These are phyloP conservation scores for Halophytophthora polymorphica DNA, from an alignment of 352 stramenopile genomes.

Conservation along the genomic window DNA sequence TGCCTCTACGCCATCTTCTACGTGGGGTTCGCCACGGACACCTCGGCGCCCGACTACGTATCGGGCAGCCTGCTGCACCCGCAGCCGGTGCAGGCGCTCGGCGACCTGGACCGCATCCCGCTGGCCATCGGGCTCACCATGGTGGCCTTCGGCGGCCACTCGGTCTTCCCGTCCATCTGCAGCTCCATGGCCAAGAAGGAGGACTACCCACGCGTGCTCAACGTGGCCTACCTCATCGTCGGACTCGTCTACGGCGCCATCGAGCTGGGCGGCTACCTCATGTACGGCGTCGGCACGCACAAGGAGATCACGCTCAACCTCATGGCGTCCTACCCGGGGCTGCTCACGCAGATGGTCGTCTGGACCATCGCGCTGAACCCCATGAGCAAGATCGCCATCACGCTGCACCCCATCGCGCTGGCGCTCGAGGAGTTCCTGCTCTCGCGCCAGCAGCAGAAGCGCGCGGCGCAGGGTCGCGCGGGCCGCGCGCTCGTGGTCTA, in stretches of 20 bases:
- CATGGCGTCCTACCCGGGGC: slow-evolving; percentile 57
- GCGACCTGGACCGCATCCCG: slow-evolving; percentile 62
- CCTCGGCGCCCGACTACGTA: slow-evolving; percentile 28
- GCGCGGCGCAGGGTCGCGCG: slow-evolving; percentile 21
- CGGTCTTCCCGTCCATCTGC: slow-evolving; percentile 89
- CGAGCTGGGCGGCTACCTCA: slow-evolving; percentile 75
- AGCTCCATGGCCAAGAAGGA: slow-evolving; percentile 66
- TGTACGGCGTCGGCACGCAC: slow-evolving; percentile 75
- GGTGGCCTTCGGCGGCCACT: slow-evolving; percentile 86
- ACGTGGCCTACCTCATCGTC: slow-evolving; percentile 74
- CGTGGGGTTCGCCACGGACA: slow-evolving; percentile 63
- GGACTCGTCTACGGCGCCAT: slow-evolving; percentile 73
- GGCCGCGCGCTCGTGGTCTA: slow-evolving; percentile 41
- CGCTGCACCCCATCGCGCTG: slow-evolving; percentile 73
- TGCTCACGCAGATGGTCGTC: slow-evolving; percentile 62
- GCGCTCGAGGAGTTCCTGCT: slow-evolving; percentile 74
- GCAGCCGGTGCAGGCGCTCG: slow-evolving; percentile 60
- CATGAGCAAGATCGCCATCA: slow-evolving; percentile 88
- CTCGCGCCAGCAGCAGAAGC: slow-evolving; percentile 32
- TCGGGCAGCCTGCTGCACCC: slow-evolving; percentile 59
- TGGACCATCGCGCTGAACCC: slow-evolving; percentile 86
- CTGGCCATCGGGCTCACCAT: slow-evolving; percentile 82
- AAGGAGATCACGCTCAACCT: slow-evolving; percentile 88
- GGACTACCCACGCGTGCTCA: slow-evolving; percentile 64
- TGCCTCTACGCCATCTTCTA: slow-evolving; percentile 77